Conservation (phyloP, 805 yeast genomes). For the Pichia sporocuriosa region DNA sequence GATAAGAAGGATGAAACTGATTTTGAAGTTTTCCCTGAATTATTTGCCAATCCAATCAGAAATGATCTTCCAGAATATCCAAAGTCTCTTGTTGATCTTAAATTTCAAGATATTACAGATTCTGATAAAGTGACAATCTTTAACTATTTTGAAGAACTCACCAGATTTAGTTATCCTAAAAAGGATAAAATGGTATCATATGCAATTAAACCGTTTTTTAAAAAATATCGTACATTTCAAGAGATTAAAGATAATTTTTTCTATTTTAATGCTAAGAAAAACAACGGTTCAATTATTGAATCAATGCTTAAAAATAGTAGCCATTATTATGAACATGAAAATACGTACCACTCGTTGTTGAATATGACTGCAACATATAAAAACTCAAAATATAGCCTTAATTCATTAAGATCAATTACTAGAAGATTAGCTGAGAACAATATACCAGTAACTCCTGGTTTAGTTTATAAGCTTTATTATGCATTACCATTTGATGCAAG, state of each 20-base stretch:
- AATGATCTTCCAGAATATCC: conserved; percentile 4
- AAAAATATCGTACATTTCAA: neutral
- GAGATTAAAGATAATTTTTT: conserved; percentile 3
- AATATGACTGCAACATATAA: conserved; percentile 3
- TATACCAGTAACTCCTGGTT: conserved; percentile 1
- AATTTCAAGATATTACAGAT: neutral
- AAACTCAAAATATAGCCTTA: conserved; percentile 3
- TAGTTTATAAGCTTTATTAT: conserved; percentile 8
- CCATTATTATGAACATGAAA: neutral
- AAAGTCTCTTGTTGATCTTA: neutral
- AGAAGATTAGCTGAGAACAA: neutral
- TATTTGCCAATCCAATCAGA: conserved; percentile 2
- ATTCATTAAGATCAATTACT: neutral
- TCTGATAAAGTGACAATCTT: neutral
- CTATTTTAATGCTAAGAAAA: conserved; percentile 1
- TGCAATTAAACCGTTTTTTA: neutral
- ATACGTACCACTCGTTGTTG: neutral
- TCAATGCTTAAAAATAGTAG: neutral
- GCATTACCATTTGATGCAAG: conserved; percentile 1
- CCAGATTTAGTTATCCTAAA: conserved; percentile 7
- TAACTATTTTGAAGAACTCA: conserved; percentile 1
- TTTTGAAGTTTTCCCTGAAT: neutral
- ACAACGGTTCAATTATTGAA: neutral
- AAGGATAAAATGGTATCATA: neutral
- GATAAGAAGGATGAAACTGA: neutral